phyloP scores from a whole-genome alignment of 768 basidiomycete genomes.

The Boletellus emodensis region DNA sequence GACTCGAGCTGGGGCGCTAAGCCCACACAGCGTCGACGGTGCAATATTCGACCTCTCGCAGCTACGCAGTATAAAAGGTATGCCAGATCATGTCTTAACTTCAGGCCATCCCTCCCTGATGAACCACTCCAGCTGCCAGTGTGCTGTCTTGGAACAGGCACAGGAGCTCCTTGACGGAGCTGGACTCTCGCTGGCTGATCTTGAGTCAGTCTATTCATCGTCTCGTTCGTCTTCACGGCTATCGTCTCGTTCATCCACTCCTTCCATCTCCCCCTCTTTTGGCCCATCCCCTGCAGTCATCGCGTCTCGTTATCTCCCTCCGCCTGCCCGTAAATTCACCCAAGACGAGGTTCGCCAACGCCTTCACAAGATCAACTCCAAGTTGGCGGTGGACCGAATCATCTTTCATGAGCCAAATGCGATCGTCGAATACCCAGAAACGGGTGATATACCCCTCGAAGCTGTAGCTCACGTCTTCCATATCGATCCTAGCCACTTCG shows the following conservation, averaged over 20 bases:
- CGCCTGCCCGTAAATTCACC: not conserved
- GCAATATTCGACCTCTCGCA: not conserved
- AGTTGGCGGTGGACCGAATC: not conserved
- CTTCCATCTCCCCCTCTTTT: not conserved
- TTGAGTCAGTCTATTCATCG: not conserved
- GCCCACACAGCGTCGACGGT: not conserved
- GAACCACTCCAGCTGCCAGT: slow-evolving; percentile 1
- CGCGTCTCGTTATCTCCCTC: not conserved
- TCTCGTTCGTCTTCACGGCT: not conserved
- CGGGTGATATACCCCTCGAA: not conserved
- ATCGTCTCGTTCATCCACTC: not conserved
- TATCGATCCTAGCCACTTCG: not conserved
- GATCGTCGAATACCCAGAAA: slow-evolving; percentile 3
- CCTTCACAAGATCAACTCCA: not conserved
- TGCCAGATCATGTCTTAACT: too few relatives aligned
- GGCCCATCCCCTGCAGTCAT: not conserved
- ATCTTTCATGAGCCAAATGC: not conserved
- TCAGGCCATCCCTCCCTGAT: too few relatives aligned
- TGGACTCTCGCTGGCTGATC: not conserved
- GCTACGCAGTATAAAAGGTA: too few relatives aligned
- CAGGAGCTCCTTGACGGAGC: slow-evolving; percentile 1
- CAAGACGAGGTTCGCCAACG: not conserved
- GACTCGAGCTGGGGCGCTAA: not conserved
- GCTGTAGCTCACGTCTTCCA: not conserved
- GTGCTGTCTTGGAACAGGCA: not conserved